A percentile compares a stretch with the other conserved stretches of the same genome.
Evolutionary conservation across 306 rosid genomes (phyloP).

Genomic region (Castanea crenata): DNA sequence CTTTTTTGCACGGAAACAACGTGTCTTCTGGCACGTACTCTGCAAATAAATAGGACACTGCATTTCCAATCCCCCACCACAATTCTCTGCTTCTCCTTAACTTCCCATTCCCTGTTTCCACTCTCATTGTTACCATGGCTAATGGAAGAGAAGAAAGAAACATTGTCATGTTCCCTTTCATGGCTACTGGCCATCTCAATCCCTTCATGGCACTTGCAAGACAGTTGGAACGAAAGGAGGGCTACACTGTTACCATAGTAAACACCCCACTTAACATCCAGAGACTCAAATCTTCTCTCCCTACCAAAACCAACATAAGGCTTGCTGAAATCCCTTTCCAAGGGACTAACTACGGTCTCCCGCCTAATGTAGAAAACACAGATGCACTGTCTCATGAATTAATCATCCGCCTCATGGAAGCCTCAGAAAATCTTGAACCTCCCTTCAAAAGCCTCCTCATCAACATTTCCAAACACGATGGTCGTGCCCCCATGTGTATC

Average conservation of each 20-base stretch:
- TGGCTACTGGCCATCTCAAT: not conserved
- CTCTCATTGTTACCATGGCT: not conserved
- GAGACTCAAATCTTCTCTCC: not conserved
- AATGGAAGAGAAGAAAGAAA: not conserved
- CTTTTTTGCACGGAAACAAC: no score
- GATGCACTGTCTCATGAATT: no score
- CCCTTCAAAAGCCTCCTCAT: no score
- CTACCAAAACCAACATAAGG: no score
- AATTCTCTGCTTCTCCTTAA: not conserved
- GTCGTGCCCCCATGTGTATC: no score
- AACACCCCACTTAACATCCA: not conserved
- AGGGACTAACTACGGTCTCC: no score
- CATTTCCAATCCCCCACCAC: not conserved
- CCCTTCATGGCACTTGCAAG: not conserved
- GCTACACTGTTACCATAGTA: not conserved
- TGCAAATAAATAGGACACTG: not conserved
- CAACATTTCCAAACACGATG: no score
- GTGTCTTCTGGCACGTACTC: not conserved
- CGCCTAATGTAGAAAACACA: no score
- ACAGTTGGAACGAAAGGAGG: not conserved
- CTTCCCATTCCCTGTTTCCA: not conserved
- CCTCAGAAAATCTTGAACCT: no score
- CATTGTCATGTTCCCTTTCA: not conserved
- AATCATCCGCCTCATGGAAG: no score
- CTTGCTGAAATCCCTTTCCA: no score